These are phyloP conservation scores for Nyctanthes arbortristis DNA, from an alignment of 257 asterid genomes.

Conservation along the genomic window DNA sequence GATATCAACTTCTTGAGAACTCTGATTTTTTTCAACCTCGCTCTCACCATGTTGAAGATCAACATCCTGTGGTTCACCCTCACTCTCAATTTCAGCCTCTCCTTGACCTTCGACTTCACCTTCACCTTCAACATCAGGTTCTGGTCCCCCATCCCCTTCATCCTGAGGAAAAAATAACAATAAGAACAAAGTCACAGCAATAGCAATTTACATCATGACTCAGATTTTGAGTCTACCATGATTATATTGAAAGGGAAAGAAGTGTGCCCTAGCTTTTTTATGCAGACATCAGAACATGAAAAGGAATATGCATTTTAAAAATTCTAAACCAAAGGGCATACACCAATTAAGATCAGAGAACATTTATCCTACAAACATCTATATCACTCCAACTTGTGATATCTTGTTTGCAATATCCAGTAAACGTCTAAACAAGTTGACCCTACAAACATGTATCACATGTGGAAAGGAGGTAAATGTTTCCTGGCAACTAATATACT, in stretches of 20 bases:
- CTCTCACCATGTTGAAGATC: conserved; percentile 69
- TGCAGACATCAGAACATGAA: background rate
- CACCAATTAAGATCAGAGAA: background rate
- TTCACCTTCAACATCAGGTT: conserved; percentile 58
- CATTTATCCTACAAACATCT: background rate
- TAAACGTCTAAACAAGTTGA: too few species aligned
- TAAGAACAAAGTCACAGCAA: conserved; percentile 11
- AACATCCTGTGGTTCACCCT: conserved; percentile 65
- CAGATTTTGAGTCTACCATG: background rate
- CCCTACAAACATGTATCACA: too few species aligned
- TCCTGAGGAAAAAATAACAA: conserved; percentile 38
- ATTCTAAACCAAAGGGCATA: background rate
- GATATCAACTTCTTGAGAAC: conserved; percentile 75
- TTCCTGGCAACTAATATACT: background rate
- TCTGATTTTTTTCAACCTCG: conserved; percentile 80
- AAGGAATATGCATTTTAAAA: background rate
- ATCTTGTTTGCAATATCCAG: too few species aligned
- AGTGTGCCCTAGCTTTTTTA: background rate
- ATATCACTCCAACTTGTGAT: too few species aligned
- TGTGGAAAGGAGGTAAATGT: too few species aligned
- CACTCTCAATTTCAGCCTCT: conserved; percentile 74
- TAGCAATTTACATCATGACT: conserved; percentile 1
- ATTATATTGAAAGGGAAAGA: background rate
- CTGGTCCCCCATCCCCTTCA: conserved; percentile 70
- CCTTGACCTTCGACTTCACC: conserved; percentile 63